Base-by-base conservation (phyloP, 163 green algal species). In the Coccomyxa subellipsoidea region DNA sequence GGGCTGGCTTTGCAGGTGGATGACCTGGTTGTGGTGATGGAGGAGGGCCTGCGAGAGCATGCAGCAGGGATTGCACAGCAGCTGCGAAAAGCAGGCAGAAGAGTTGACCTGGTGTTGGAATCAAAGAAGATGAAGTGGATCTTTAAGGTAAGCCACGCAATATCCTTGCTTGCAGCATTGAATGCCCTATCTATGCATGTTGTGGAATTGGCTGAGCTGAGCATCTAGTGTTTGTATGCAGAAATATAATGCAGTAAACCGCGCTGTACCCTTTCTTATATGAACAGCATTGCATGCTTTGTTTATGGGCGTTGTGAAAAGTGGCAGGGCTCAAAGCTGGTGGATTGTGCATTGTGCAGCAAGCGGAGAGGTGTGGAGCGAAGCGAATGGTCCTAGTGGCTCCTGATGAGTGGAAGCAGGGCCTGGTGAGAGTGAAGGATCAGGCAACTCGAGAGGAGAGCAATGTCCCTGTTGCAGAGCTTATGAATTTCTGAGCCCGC, bases 81-180 rank as follows among this genome's bases (percentile, higher is more conserved):
- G 38, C 87, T 99, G 69, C 84, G 96, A 32, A 79, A 79, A 2
- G 59, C 80, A 0, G 95, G 96, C 2, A 88, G 94, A 10, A 47
- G 53, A 8, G 96, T 99, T 35, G 96, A 99, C 81, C 82, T 99
- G 25, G 89, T 98, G 39, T 88, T 99, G 59, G 95, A 99, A 84
- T 72, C 78, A 76, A 96, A 95, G 85, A 94, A 95, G 80, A 93
- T 98, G 85, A 98, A 98, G 84, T 96, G 91, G 94, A 93, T 92
- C 32, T 94, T 98, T 88, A 98, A 97, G 88, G 88, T 88, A 73
- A n/a, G 76, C 76, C 2, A 38, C 23, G 18, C 27, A 12, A 15
- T 75, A 35, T 12, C 25, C 66, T 12, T 34, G 7, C 23, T 75
- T 36, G 66, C 66, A 35, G 66, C 18, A 18, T 66, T 12, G 12